These are phyloP conservation scores for Bruguiera sexangula DNA, from an alignment of 345 rosid genomes.

Conservation along the genomic window DNA sequence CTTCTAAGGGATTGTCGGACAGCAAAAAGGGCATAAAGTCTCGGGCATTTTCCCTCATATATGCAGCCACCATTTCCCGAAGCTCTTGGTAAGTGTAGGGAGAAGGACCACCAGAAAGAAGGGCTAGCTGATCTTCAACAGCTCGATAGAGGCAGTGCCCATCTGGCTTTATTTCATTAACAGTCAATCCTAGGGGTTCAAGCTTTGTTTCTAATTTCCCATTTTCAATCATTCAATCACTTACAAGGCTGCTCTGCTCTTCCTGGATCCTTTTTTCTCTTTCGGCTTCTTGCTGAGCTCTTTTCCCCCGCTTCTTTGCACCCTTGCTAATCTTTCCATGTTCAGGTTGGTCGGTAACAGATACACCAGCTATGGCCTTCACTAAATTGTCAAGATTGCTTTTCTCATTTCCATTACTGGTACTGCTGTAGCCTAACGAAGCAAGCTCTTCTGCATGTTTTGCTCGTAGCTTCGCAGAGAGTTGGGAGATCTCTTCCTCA, in stretches of 20 bases:
- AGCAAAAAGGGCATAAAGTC: constrained; percentile 58
- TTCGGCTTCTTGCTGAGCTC: constrained; percentile 88
- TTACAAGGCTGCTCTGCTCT: constrained; percentile 73
- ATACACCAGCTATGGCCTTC: constrained; percentile 82
- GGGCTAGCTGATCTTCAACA: constrained; percentile 75
- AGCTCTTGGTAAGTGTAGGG: constrained; percentile 63
- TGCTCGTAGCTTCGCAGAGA: constrained; percentile 64
- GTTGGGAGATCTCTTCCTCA: constrained; percentile 73
- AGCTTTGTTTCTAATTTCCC: constrained; percentile 53
- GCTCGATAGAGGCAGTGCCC: constrained; percentile 95
- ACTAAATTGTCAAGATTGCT: constrained; percentile 68
- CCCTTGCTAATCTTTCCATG: constrained; percentile 70
- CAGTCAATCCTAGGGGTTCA: constrained; percentile 59
- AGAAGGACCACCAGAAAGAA: constrained; percentile 57
- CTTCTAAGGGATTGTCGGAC: constrained; percentile 38
- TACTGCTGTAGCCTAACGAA: constrained; percentile 53
- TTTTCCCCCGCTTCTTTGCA: constrained; percentile 69
- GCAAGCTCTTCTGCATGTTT: constrained; percentile 76
- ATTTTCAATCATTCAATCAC: constrained; percentile 64
- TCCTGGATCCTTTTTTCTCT: constrained; percentile 89
- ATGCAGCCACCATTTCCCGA: constrained; percentile 73
- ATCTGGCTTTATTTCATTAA: constrained; percentile 79
- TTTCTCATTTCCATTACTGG: constrained; percentile 45
- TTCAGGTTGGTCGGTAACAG: constrained; percentile 55
- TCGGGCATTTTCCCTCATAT: constrained; percentile 61